phyloP scores from a whole-genome alignment of 1,284 basidiomycete species.

The Melampsora americana region DNA sequence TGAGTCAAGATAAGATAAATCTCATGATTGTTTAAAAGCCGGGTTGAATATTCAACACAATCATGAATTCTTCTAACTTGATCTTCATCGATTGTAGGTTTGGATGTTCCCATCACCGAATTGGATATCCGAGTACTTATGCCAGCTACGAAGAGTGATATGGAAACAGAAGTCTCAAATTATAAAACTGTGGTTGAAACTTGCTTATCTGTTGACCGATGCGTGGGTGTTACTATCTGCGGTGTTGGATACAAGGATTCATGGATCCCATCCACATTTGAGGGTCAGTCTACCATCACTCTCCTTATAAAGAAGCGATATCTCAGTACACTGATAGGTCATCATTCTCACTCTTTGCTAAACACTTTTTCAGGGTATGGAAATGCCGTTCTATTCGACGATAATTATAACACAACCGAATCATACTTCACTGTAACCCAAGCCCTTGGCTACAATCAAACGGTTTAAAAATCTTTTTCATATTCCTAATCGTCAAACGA shows the following conservation, averaged over 20 bases:
- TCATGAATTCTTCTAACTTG: neutral
- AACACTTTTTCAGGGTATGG: slow-evolving; percentile 1
- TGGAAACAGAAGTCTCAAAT: neutral
- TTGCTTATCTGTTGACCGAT: neutral
- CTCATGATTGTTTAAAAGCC: neutral
- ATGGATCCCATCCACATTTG: neutral
- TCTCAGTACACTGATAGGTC: neutral
- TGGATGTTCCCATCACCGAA: slow-evolving; percentile 7
- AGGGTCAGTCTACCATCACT: neutral
- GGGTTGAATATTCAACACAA: too few species aligned
- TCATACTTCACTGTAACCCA: too few species aligned
- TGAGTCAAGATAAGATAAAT: neutral
- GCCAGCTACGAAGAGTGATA: neutral
- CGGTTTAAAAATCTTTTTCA: too few species aligned
- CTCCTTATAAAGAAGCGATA: neutral
- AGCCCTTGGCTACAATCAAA: too few species aligned
- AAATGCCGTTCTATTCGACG: neutral
- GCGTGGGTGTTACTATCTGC: neutral
- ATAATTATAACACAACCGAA: neutral
- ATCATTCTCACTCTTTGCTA: neutral
- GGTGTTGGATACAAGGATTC: neutral
- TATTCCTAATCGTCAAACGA: too few species aligned
- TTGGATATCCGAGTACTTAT: neutral
- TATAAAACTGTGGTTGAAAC: neutral
- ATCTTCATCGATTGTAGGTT: neutral